Base-by-base conservation (phyloP, 495 filamentous ascomycete genomes). In the Xylaria venustula region DNA sequence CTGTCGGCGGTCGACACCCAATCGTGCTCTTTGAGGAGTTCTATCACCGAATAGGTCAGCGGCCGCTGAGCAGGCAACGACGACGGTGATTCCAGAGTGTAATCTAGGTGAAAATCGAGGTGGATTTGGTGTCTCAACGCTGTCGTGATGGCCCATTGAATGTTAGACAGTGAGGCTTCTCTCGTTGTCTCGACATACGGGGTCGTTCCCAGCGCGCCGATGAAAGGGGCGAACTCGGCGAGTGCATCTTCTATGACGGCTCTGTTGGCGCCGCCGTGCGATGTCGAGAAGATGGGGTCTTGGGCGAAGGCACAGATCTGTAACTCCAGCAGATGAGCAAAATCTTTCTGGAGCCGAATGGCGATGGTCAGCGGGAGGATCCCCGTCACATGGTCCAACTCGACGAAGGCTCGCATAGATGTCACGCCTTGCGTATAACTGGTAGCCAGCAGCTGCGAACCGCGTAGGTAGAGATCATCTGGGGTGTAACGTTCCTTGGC, bases 271-370 rank as follows among this genome's bases (percentile, higher is more conserved):
- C 81, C 72, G 14, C 77, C 81, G 54, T 82, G 65, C 11, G 74
- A 61, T 15, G 78, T 79, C 1, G 85, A 85, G 71, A 87, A 88
- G 12, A 91, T 75, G 15, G 88, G 82, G 48, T 90, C 82, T 61
- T 92, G 89, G 4, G 89, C 88, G 68, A 90, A 93, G 1, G 79
- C 83, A 58, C 84, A 88, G n/a, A 93, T 81, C 64, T 91, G 88
- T 5, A 91, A 75, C 19, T 85, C 70, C 60, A 88, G 87, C 22
- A 75, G 45, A 30, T 81, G 74, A 9, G 67, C 60, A 71, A 85
- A 90, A 46, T 81, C 71, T 1, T 74, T 64, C 72, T 89, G 87
- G 20, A 91, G 75, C 20, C 63, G 71, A 32, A 87, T 63, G 0
- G 83, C 87, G 23, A 80, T 83, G 41, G 83, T 78, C 6, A 91